phyloP scores from a whole-genome alignment of 257 asterid genomes.

The Parsonsia alboflavescens region DNA sequence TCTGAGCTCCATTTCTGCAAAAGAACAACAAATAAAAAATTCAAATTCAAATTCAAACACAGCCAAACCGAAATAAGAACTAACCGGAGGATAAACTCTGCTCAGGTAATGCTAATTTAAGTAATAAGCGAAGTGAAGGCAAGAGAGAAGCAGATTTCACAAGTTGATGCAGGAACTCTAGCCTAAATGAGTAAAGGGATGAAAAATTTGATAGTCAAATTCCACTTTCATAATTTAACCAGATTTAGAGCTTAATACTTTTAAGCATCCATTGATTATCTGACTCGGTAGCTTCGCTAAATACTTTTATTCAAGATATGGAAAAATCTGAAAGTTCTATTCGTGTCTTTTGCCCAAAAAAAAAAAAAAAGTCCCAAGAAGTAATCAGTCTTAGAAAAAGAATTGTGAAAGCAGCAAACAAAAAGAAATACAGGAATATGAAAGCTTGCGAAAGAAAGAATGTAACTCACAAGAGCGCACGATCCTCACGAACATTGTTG shows the following conservation, averaged over 20 bases:
- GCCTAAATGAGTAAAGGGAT: background rate
- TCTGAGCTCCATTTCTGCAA: conserved; percentile 74
- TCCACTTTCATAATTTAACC: background rate
- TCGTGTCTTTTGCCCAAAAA: background rate
- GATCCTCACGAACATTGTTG: conserved; percentile 81
- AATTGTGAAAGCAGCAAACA: background rate
- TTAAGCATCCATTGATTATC: background rate
- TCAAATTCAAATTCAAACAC: background rate
- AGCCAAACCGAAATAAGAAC: background rate
- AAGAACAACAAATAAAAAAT: background rate
- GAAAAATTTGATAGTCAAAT: background rate
- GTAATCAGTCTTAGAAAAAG: background rate
- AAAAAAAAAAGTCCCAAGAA: background rate
- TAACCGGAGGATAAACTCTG: background rate
- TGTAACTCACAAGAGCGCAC: conserved; percentile 70
- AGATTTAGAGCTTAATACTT: background rate
- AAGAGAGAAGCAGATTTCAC: background rate
- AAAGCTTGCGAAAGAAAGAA: background rate
- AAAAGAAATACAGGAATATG: background rate
- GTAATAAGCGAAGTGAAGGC: background rate
- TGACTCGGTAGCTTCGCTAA: background rate
- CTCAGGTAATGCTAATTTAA: background rate
- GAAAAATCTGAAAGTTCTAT: background rate
- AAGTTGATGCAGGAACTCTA: background rate
- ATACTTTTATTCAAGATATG: too few species aligned